Percentiles rank a stretch among this genome's conserved stretches.
Evolutionary conservation across 2,329 filamentous ascomycete genomes (phyloP).

Genomic region (Neofusicoccum laricinum): DNA sequence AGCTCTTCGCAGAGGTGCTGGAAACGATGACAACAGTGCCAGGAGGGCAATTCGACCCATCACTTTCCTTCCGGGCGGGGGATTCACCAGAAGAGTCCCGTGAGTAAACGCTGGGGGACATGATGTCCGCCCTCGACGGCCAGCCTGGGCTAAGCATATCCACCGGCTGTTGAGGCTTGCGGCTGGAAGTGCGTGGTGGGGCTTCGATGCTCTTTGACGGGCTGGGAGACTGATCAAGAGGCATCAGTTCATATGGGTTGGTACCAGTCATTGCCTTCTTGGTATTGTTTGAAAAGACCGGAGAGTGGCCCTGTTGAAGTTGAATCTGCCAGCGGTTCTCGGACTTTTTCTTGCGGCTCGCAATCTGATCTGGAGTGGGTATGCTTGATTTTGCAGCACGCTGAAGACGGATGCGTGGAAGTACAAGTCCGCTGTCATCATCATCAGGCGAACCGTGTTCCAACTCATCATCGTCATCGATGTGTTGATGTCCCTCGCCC

Average conservation of each 20-base stretch:
- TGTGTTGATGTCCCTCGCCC: background rate
- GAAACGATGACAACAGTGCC: constrained; percentile 44
- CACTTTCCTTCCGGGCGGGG: constrained; percentile 33
- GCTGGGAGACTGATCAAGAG: constrained; percentile 19
- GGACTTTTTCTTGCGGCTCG: constrained; percentile 35
- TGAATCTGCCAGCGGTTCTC: constrained; percentile 43
- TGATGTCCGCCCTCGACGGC: constrained; percentile 8
- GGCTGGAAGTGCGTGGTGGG: constrained; percentile 6
- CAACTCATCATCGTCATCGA: background rate
- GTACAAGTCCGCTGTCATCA: constrained; percentile 6
- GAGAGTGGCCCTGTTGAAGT: constrained; percentile 33
- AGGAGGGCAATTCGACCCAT: constrained; percentile 21
- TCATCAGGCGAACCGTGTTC: constrained; percentile 1
- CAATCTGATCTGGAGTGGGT: constrained; percentile 39
- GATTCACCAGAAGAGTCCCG: constrained; percentile 39
- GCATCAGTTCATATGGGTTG: constrained; percentile 32
- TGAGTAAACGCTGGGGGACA: constrained; percentile 50
- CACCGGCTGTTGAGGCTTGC: background rate
- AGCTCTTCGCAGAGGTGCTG: constrained; percentile 44
- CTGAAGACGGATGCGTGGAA: constrained; percentile 14
- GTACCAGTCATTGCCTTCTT: constrained; percentile 19
- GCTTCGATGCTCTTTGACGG: constrained; percentile 10
- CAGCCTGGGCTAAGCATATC: constrained; percentile 5
- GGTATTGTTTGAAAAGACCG: constrained; percentile 22
- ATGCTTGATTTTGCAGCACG: constrained; percentile 19